phyloP scores from a whole-genome alignment of 1,284 basidiomycete species.

The Fomes fomentarius region DNA sequence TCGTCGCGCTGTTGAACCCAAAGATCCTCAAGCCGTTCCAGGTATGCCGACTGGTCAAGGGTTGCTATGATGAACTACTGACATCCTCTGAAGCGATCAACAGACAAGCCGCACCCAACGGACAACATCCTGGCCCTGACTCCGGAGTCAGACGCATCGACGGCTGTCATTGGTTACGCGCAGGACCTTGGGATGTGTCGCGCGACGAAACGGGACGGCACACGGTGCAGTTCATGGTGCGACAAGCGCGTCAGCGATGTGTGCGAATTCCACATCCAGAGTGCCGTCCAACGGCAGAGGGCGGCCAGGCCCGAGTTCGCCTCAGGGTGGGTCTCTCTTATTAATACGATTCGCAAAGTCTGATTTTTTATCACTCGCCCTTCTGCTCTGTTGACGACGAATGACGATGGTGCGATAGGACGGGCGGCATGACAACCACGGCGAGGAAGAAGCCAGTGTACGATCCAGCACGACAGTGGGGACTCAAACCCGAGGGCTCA shows the following conservation, averaged over 20 bases:
- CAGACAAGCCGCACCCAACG: constrained; percentile 70
- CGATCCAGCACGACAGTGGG: constrained; percentile 72
- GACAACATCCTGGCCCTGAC: constrained; percentile 88
- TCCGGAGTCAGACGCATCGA: constrained; percentile 78
- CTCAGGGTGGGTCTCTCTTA: constrained; percentile 58
- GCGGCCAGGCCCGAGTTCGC: constrained; percentile 84
- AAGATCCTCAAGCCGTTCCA: constrained; percentile 84
- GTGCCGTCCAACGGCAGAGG: constrained; percentile 75
- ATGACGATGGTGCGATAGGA: constrained; percentile 43
- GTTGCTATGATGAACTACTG: background rate
- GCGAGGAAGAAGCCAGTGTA: constrained; percentile 56
- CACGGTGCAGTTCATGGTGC: constrained; percentile 83
- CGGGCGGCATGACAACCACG: constrained; percentile 64
- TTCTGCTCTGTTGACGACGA: background rate
- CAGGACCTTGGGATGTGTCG: constrained; percentile 85
- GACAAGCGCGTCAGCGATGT: constrained; percentile 82
- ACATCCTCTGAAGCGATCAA: constrained; percentile 42
- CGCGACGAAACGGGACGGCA: constrained; percentile 79
- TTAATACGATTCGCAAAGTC: background rate
- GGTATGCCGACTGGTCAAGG: constrained; percentile 44
- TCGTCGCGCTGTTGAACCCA: constrained; percentile 90
- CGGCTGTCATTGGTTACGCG: constrained; percentile 86
- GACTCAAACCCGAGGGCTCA: constrained; percentile 60
- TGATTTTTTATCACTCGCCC: too few species aligned
- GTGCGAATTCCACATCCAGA: constrained; percentile 89